These are phyloP conservation scores for Juncus inflexus DNA, from an alignment of 176 grass and related monocot genomes.

Conservation along the genomic window DNA sequence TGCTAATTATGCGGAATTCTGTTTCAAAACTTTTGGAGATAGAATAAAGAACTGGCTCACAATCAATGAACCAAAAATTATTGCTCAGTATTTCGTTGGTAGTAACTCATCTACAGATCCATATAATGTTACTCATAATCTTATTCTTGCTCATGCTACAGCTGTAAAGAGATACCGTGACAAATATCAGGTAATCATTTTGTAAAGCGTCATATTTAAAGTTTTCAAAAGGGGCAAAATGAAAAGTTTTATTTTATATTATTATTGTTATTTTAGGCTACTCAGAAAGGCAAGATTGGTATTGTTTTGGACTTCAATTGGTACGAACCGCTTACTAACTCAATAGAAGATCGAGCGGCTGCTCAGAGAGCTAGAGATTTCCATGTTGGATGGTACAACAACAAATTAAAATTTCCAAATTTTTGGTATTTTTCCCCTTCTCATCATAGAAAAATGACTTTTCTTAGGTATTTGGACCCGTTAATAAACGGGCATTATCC, in stretches of 20 bases:
- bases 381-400: slow-evolving; percentile 74
- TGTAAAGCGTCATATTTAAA: neutral
- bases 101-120: slow-evolving; percentile 62
- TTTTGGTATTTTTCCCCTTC: too few species aligned
- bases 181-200: slow-evolving; percentile 66
- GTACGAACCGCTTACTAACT: slow-evolving; percentile 64
- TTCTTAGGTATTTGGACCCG: slow-evolving; percentile 69
- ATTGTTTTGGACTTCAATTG: slow-evolving; percentile 70
- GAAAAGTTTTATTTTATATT: neutral
- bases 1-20: slow-evolving; percentile 58
- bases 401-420: neutral
- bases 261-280: slow-evolving; percentile 30
- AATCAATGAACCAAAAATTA: slow-evolving; percentile 65
- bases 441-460: neutral
- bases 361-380: slow-evolving; percentile 90
- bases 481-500: slow-evolving; percentile 70
- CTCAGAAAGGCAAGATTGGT: slow-evolving; percentile 54
- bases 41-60: slow-evolving; percentile 85
- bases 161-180: slow-evolving; percentile 53
- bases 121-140: slow-evolving; percentile 63
- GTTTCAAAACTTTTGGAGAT: slow-evolving; percentile 66
- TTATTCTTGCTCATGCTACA: slow-evolving; percentile 63
- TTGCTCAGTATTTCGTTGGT: slow-evolving; percentile 35
- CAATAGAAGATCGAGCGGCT: slow-evolving; percentile 56
- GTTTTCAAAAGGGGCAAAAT: too few species aligned